Conservation (phyloP, 1,284 basidiomycete species). For the Papiliotrema flavescens region DNA sequence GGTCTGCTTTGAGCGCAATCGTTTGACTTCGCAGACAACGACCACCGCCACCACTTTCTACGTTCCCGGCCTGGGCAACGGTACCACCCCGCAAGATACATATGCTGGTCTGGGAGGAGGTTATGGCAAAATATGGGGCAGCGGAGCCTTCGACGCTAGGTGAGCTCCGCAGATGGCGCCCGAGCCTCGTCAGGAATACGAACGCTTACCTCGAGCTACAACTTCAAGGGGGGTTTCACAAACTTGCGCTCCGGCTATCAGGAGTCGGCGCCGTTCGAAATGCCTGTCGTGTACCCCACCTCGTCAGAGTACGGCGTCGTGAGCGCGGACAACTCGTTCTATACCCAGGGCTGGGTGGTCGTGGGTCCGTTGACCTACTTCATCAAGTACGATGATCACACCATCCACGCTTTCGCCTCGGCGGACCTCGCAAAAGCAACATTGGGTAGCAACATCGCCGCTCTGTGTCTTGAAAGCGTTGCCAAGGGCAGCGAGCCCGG, state of each 20-base stretch:
- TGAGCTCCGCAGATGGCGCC: not conserved
- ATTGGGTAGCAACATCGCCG: not conserved
- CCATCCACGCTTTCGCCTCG: not conserved
- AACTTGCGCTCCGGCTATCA: not conserved
- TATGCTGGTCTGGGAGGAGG: not conserved
- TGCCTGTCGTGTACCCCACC: not conserved
- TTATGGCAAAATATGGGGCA: not conserved
- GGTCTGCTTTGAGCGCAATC: too few relatives aligned
- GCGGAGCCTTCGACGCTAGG: not conserved
- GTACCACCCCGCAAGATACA: not conserved
- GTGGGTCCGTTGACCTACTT: not conserved
- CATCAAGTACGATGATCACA: not conserved
- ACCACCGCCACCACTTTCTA: too few relatives aligned
- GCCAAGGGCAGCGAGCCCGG: not conserved
- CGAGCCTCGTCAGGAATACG: too few relatives aligned
- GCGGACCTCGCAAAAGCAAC: not conserved
- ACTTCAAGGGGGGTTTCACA: not conserved
- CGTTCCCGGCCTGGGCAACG: too few relatives aligned
- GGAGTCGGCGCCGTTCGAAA: not conserved
- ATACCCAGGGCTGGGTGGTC: not conserved
- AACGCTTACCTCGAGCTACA: not conserved
- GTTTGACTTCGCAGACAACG: too few relatives aligned
- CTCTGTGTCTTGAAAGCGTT: not conserved
- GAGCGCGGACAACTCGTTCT: not conserved
- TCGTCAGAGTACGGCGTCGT: not conserved